Base-by-base conservation (phyloP, 2,329 filamentous ascomycete genomes). In the Malbranchea cinnamomea region DNA sequence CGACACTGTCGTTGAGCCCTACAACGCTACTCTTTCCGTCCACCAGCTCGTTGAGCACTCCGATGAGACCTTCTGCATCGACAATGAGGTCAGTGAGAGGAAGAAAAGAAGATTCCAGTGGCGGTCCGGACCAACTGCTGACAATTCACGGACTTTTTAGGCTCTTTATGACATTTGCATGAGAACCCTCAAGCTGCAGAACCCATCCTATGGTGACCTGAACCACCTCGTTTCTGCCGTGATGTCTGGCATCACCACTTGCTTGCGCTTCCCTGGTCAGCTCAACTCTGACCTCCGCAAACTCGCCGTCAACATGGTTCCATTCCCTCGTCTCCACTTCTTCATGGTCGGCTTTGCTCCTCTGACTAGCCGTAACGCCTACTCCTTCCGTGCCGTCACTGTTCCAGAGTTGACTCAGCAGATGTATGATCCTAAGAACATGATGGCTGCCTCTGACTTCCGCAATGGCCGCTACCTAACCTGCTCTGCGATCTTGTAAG, bases 391-490 rank as follows among this genome's bases (percentile, higher is more conserved):
- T 57, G 87, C 89, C 46, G 80, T 95, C 62, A 85, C 78, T 54
- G 89, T 98, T 39, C 87, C 89, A 35, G 89, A 98, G 72, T 74
- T 98, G 61, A 95, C 89, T 53, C 89, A 98, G 71, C 89, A 98
- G 66, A 95, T 98, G 84, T 98, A 92, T 71, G 89, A 98, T 71
- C 87, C 89, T 54, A 98, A 95, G 84, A 98, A 98, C 78, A 98
- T 98, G 87, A 98, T 98, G 89, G 89, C 89, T 66, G 89, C 89
- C 44, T 91, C 85, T 42, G 89, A 98, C 70, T 98, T 98, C 84
- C 83, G 89, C 54, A 98, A 95, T 64, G 89, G 89, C 62, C 89
- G 89, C 54, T 98, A 98, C 73, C 76, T 98, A 55, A 98, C 89
- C 49, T 98, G 89, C 78, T 95, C 79, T 61, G 85, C 89, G 59